Conservation (phyloP, 1,284 basidiomycete species). For the Kwoniella shivajii region DNA sequence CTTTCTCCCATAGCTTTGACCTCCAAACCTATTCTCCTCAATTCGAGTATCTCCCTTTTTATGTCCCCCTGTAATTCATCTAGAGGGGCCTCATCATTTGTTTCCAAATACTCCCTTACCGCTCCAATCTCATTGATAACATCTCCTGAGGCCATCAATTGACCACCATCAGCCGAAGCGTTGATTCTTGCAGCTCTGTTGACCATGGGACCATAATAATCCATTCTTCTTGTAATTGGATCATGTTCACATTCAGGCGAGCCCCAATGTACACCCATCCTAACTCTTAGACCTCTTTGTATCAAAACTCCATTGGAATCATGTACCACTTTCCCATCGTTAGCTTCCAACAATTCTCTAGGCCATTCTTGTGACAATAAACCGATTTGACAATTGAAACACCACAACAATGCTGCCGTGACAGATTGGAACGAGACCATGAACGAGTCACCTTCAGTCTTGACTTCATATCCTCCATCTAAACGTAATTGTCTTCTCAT, state of each 20-base stretch:
- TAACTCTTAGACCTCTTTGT: slow-evolving; percentile 85
- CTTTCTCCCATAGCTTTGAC: slow-evolving; percentile 79
- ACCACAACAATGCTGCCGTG: slow-evolving; percentile 87
- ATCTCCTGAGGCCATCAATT: slow-evolving; percentile 91
- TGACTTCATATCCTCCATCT: slow-evolving; percentile 98
- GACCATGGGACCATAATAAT: slow-evolving; percentile 93
- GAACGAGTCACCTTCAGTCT: slow-evolving; percentile 99
- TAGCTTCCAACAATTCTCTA: slow-evolving; percentile 86
- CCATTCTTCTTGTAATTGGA: slow-evolving; percentile 94
- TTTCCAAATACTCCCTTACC: slow-evolving; percentile 51
- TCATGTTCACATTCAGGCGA: slow-evolving; percentile 88
- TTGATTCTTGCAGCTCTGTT: slow-evolving; percentile 88
- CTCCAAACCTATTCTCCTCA: slow-evolving; percentile 70
- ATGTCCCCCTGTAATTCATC: slow-evolving; percentile 49
- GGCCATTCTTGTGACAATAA: slow-evolving; percentile 91
- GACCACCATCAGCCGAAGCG: slow-evolving; percentile 84
- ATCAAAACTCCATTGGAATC: slow-evolving; percentile 73
- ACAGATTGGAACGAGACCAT: slow-evolving; percentile 97
- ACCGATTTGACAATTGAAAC: slow-evolving; percentile 82
- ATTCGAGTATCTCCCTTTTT: slow-evolving; percentile 51
- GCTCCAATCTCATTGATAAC: slow-evolving; percentile 78
- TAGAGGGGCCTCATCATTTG: slow-evolving; percentile 58
- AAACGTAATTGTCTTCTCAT: slow-evolving; percentile 83
- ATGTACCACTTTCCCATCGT: slow-evolving; percentile 82
- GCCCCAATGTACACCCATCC: slow-evolving; percentile 98